Evolutionary conservation across 176 grass and related monocot genomes (phyloP).

Genomic region (Oryza coarctata): DNA sequence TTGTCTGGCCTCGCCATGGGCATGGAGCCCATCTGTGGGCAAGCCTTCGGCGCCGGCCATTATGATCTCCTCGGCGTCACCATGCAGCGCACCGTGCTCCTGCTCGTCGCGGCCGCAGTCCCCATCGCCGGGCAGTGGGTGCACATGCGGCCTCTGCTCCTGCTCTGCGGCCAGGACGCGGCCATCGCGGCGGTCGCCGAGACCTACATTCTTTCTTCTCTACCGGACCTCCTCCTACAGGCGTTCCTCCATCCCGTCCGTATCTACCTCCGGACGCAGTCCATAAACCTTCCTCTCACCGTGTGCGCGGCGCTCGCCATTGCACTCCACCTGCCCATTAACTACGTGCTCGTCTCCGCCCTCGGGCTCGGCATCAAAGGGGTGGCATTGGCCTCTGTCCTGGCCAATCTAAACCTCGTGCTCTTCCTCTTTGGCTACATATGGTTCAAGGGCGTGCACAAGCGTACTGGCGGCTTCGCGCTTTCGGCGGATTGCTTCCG

Average conservation of each 20-base stretch:
- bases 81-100: slow-evolving; percentile 69
- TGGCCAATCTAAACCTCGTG: slow-evolving; percentile 72
- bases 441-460: slow-evolving; percentile 47
- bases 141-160: slow-evolving; percentile 66
- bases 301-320: slow-evolving; percentile 70
- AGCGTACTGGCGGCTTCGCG: slow-evolving; percentile 53
- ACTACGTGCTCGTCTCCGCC: slow-evolving; percentile 72
- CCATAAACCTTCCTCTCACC: slow-evolving; percentile 75
- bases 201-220: slow-evolving; percentile 77
- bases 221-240: slow-evolving; percentile 74
- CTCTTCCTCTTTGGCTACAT: slow-evolving; percentile 70
- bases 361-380: slow-evolving; percentile 58
- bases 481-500: slow-evolving; percentile 61
- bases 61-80: slow-evolving; percentile 60
- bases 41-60: slow-evolving; percentile 69
- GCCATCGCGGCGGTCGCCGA: slow-evolving; percentile 64
- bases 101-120: slow-evolving; percentile 53
- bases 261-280: slow-evolving; percentile 78
- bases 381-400: slow-evolving; percentile 68
- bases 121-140: slow-evolving; percentile 64
- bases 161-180: slow-evolving; percentile 76
- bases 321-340: slow-evolving; percentile 71
- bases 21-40: slow-evolving; percentile 89
- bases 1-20: slow-evolving; percentile 85
- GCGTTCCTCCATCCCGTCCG: slow-evolving; percentile 74